These are phyloP conservation scores for Diaporthe australafricana DNA, from an alignment of 2,329 filamentous ascomycete species.

Conservation along the genomic window DNA sequence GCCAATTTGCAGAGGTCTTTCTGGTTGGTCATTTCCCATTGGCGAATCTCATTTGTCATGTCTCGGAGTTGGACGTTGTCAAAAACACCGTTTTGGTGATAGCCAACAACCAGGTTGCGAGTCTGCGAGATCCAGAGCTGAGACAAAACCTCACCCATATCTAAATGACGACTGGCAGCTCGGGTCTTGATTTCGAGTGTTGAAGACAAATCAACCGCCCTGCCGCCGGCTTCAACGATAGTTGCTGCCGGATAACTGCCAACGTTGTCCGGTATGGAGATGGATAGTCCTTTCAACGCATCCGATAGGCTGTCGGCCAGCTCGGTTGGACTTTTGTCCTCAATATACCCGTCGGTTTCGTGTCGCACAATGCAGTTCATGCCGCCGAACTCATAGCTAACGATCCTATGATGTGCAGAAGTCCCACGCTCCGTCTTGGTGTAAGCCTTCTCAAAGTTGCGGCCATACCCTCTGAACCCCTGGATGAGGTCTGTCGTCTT, in stretches of 20 bases:
- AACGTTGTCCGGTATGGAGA: too few relatives aligned
- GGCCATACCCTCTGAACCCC: conserved; percentile 55
- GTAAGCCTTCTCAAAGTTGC: conserved; percentile 58
- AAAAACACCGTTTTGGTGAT: conserved; percentile 53
- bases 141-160: conserved; percentile 48
- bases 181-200: conserved; percentile 60
- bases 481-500: conserved; percentile 45
- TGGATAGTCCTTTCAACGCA: too few relatives aligned
- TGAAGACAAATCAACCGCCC: too few relatives aligned
- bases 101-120: conserved; percentile 57
- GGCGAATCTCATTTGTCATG: conserved; percentile 44
- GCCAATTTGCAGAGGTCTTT: conserved; percentile 46
- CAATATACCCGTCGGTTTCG: conserved; percentile 56
- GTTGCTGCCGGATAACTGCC: too few relatives aligned
- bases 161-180: conserved; percentile 46
- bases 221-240: too few relatives aligned
- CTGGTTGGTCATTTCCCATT: conserved; percentile 51
- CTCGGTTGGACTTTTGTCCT: conserved; percentile 39
- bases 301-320: too few relatives aligned
- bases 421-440: conserved; percentile 50
- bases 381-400: conserved; percentile 56
- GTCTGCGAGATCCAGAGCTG: conserved; percentile 61
- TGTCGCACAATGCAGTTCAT: conserved; percentile 55
- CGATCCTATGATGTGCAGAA: conserved; percentile 59
- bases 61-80: conserved; percentile 48